phyloP scores from a whole-genome alignment of 352 stramenopile species.

The Phytophthora pistaciae region DNA sequence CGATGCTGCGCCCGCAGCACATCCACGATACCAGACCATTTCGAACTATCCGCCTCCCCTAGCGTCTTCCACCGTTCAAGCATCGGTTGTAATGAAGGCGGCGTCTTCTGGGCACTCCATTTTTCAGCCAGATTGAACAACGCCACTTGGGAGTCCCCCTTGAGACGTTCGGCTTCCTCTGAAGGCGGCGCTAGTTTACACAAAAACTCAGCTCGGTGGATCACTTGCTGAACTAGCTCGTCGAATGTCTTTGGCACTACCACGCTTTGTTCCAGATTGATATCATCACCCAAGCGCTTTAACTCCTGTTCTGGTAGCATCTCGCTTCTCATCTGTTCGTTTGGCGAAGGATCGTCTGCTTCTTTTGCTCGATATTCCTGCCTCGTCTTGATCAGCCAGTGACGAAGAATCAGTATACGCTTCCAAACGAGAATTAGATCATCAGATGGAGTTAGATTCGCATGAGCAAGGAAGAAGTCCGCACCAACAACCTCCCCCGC shows the following conservation, averaged over 20 bases:
- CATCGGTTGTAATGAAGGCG: constrained; percentile 86
- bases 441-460: constrained; percentile 74
- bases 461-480: constrained; percentile 53
- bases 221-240: constrained; percentile 70
- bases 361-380: constrained; percentile 82
- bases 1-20: constrained; percentile 81
- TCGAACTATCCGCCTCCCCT: constrained; percentile 77
- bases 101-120: constrained; percentile 85
- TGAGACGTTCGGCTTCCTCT: constrained; percentile 71
- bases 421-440: constrained; percentile 84
- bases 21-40: constrained; percentile 89
- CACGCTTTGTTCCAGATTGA: constrained; percentile 71
- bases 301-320: not conserved
- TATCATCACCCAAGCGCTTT: constrained; percentile 26
- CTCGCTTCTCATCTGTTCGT: constrained; percentile 5
- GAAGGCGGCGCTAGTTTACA: constrained; percentile 78
- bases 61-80: constrained; percentile 87
- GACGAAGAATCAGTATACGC: constrained; percentile 77
- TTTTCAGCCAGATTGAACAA: constrained; percentile 89
- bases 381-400: constrained; percentile 86
- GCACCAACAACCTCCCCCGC: constrained; percentile 31
- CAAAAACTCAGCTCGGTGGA: constrained; percentile 77
- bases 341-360: constrained; percentile 43
- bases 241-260: constrained; percentile 75
- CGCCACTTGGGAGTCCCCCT: constrained; percentile 74